These are phyloP conservation scores for Sergeia podlipaevii DNA, from an alignment of 208 protist species.

Conservation along the genomic window DNA sequence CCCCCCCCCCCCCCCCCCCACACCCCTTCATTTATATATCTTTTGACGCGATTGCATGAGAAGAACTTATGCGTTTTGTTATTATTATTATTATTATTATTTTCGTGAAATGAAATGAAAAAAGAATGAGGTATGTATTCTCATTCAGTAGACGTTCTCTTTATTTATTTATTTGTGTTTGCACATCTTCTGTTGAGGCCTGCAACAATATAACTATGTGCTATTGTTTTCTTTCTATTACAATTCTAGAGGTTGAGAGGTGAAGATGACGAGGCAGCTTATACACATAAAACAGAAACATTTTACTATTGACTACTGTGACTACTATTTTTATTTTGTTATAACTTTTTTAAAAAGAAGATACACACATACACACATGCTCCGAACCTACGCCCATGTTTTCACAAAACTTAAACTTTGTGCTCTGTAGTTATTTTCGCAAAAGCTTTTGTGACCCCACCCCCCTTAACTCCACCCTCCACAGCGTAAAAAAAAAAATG, in stretches of 20 bases:
- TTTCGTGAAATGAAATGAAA: conserved; percentile 6
- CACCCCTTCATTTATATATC: not conserved
- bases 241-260: no score
- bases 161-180: no score
- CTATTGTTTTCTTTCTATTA: conserved; percentile 14
- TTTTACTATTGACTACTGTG: conserved; percentile 9
- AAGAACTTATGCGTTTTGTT: no score
- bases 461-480: no score
- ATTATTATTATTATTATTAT: conserved; percentile 1
- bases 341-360: conserved; percentile 1
- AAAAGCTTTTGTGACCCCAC: no score
- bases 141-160: no score
- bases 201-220: no score
- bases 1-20: not conserved
- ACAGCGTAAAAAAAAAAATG: not conserved
- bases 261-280: no score
- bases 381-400: no score
- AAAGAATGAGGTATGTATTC: conserved; percentile 14
- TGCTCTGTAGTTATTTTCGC: not conserved
- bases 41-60: no score
- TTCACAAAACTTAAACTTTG: not conserved
- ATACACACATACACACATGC: not conserved
- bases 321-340: conserved; percentile 12
- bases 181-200: no score
- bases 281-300: conserved; percentile 1